A percentile compares a stretch with the other conserved stretches of the same genome.
Evolutionary conservation across 2,329 filamentous ascomycete species (phyloP).

Genomic region (Exophiala dermatitidis): DNA sequence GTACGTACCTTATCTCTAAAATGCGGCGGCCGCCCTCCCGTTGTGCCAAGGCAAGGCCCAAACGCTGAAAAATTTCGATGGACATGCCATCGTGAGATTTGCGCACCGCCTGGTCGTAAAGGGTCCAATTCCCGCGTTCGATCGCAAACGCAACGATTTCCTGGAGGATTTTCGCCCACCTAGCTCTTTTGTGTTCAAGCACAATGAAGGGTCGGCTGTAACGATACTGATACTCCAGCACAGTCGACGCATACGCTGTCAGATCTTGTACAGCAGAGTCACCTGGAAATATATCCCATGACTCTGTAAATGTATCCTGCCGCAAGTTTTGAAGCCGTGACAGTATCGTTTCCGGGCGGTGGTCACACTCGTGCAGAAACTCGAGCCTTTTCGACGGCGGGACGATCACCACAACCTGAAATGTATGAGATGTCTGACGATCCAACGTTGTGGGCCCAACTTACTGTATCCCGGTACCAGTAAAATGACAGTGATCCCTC

Average conservation of each 20-base stretch:
- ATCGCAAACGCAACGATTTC: background rate
- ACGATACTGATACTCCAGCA: too few relatives aligned
- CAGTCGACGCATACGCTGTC: too few relatives aligned
- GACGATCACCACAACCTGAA: background rate
- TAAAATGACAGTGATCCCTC: constrained; percentile 27
- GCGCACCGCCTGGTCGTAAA: background rate
- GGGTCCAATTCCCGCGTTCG: background rate
- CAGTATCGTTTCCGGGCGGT: background rate
- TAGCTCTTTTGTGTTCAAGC: too few relatives aligned
- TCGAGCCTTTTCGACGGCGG: background rate
- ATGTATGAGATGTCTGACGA: too few relatives aligned
- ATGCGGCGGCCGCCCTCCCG: background rate
- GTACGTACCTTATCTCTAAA: background rate
- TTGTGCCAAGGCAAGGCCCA: background rate
- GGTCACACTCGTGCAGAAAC: background rate
- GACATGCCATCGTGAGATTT: background rate
- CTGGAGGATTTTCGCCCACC: background rate
- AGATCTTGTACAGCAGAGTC: too few relatives aligned
- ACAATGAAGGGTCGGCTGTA: too few relatives aligned
- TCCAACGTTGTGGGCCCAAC: background rate
- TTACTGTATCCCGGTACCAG: constrained; percentile 27
- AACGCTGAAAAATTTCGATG: background rate
- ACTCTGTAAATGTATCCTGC: background rate
- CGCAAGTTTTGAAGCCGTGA: background rate
- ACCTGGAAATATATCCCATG: too few relatives aligned